Conservation (phyloP, 306 rosid genomes). For the Fragaria vesca region DNA sequence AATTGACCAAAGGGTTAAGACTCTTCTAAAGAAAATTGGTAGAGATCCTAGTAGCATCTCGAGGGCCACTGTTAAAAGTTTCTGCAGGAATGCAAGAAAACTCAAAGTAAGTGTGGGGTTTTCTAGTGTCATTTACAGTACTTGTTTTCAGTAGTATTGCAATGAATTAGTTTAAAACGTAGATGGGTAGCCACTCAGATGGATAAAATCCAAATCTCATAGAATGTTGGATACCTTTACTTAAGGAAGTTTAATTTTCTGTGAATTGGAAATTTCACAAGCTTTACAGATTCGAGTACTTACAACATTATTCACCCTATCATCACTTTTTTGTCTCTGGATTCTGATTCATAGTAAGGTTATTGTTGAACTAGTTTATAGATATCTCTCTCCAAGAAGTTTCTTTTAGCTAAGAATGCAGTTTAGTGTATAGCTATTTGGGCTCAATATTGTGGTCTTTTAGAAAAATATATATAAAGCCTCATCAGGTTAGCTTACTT, state of each 20-base stretch:
- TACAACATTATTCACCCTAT: neutral
- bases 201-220: neutral
- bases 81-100: constrained; percentile 93
- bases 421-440: neutral
- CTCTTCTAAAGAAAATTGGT: constrained; percentile 69
- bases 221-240: neutral
- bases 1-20: constrained; percentile 66
- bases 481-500: constrained; percentile 16
- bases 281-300: neutral
- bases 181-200: neutral
- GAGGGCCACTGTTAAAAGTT: constrained; percentile 66
- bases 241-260: neutral
- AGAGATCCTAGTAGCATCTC: constrained; percentile 82
- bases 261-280: neutral
- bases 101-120: constrained; percentile 67
- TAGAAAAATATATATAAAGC: neutral
- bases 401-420: neutral
- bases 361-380: neutral
- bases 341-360: neutral
- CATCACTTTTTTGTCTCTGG: neutral
- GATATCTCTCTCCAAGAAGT: neutral
- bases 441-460: neutral
- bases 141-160: neutral
- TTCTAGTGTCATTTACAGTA: neutral
- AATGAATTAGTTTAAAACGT: neutral